phyloP scores from a whole-genome alignment of 2,329 filamentous ascomycete genomes.

The Calonectria multiphialidica region DNA sequence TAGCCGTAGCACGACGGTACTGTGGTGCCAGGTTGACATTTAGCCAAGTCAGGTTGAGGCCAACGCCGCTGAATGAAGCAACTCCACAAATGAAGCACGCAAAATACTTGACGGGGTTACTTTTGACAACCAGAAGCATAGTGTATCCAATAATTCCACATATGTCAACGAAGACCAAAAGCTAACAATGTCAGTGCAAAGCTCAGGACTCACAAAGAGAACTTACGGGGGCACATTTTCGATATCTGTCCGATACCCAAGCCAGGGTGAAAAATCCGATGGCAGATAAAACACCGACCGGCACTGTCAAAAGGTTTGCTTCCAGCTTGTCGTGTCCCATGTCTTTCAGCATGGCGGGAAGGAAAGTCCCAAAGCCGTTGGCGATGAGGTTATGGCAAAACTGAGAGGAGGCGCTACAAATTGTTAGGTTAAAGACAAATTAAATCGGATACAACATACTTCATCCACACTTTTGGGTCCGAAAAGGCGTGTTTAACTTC shows the following conservation, averaged over 20 bases:
- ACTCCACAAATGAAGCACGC: constrained; percentile 58
- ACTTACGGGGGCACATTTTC: constrained; percentile 7
- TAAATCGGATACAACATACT: background rate
- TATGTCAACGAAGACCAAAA: background rate
- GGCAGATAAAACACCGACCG: constrained; percentile 62
- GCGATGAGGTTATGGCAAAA: constrained; percentile 62
- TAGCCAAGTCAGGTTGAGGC: constrained; percentile 58
- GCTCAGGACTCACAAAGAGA: background rate
- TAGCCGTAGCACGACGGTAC: constrained; percentile 55
- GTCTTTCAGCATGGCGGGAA: constrained; percentile 63
- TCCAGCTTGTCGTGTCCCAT: constrained; percentile 62
- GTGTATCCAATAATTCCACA: constrained; percentile 57
- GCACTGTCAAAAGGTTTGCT: constrained; percentile 64
- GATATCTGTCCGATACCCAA: constrained; percentile 59
- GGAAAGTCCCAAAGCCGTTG: constrained; percentile 67
- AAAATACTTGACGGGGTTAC: constrained; percentile 61
- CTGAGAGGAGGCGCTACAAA: constrained; percentile 52
- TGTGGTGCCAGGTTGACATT: constrained; percentile 57
- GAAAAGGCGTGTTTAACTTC: constrained; percentile 58
- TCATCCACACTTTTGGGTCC: constrained; percentile 63
- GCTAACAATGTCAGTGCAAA: background rate
- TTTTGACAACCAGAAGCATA: constrained; percentile 59
- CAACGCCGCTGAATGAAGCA: constrained; percentile 58
- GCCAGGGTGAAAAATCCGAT: constrained; percentile 57
- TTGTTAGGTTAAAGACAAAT: background rate